Evolutionary conservation across 495 filamentous ascomycete genomes (phyloP), one percentile per base, ranked within the genome.

Genomic region (Aspergillus incahuasiensis): DNA sequence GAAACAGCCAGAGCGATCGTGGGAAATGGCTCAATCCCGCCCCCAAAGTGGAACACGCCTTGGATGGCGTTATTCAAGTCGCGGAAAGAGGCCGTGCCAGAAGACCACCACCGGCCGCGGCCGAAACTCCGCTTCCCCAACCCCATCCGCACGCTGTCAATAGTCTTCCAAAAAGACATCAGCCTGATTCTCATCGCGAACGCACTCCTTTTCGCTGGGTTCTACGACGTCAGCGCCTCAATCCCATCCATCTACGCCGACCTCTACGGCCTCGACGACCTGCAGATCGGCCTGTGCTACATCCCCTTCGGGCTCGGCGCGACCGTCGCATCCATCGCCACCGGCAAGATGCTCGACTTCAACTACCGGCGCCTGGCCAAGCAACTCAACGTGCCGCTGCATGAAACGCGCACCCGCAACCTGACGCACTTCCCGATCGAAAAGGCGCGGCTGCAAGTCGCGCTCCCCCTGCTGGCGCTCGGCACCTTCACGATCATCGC

Each of bases 321-420:
- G 48, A 90, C 88, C 46, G 84, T 95, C 48, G 94, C 91, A 56
- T 89, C 90, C 38, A 86, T 95, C 57, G 84, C 89, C 57, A 90
- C 91, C 66, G 92, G 92, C 56, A 90, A 92, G 68, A 87, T 95
- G 64, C 56, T 81, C 57, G 79, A 81, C 52, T 57, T 58, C 19
- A 79, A 79, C 51, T 82, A 76, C 62, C 67, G 68, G n/a, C 62
- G 65, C 6, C 61, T 69, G 4, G 78, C 77, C 5, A 64, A 59
- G 30, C 41, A 60, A 6, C 51, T 64, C 13, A 75, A 76, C 3
- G 63, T 86, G 24, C 72, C 70, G 3, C 62, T 84, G 21, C 72
- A 79, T 20, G 74, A 73, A 34, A 78, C 76, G 46, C 76, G 77
- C 2, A 74, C 77, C 12, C 74, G 78, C 38, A 78, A 86, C 50